Base-by-base conservation (phyloP, 129 eudicot species). In the Kitagawia praeruptora region DNA sequence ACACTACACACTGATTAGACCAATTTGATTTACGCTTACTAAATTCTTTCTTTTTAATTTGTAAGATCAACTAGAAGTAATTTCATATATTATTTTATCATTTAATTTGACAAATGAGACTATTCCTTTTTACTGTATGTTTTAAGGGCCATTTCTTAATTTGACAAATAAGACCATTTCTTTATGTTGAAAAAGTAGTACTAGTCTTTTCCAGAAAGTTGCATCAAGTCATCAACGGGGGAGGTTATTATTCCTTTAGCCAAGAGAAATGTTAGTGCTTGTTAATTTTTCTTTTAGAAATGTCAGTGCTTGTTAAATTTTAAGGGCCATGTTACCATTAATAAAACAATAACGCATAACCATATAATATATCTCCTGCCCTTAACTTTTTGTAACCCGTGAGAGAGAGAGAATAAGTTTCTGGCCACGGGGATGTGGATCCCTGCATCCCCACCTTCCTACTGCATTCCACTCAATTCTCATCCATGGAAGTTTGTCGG, bases 381-480 rank as follows among this genome's bases (percentile, higher is more conserved):
- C 66, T 58, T n/a, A n/a, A 23, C 66, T 13, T 23, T 58, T 58
- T 58, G 66, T 58, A n/a, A 58, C 66, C 66, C 66, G 66, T 58
- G 49, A 40, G 66, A 23, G 66, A 58, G 31, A n/a, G 31, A 58
- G 31, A 58, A n/a, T 58, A 8, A 58, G 66, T 27, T 58, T 58
- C 21, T n/a, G 31, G 31, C n/a, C 66, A 58, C 66, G 66, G 66
- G 66, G 13, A 8, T 8, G 66, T 58, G 14, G 66, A 58, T 58
- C 66, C 66, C 31, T 56, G 64, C 64, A 56, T 7, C 44, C 74
- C 75, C 48, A 39, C 31, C 75, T 39, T 41, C 75, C 75, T 39
- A 71, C 31, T 71, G 23, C 75, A 71, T 71, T 71, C 75, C 75
- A 71, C 44, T 71, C 45, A 41, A 19, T 71, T 71, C 75, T 71